phyloP scores from a whole-genome alignment of 2,329 filamentous ascomycete genomes.

The Fusarium sp. region DNA sequence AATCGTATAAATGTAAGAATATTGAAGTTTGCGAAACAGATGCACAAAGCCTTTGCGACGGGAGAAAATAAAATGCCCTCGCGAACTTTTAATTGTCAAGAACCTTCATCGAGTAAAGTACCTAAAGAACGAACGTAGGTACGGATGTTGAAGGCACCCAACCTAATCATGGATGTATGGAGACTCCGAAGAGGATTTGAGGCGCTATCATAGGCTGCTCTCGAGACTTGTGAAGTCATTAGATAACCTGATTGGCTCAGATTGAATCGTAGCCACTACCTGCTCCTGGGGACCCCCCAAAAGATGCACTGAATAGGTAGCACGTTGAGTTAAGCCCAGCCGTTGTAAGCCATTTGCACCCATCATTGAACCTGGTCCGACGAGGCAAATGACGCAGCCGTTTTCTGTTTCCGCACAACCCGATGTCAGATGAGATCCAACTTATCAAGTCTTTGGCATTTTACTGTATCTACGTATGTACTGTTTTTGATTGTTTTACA shows the following conservation, averaged over 20 bases:
- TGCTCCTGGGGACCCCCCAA: constrained; percentile 1
- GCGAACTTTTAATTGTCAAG: constrained; percentile 32
- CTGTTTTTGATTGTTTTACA: background rate
- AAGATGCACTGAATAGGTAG: background rate
- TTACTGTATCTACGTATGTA: background rate
- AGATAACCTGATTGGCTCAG: constrained; percentile 30
- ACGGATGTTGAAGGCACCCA: constrained; percentile 21
- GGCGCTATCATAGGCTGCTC: constrained; percentile 37
- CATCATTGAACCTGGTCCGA: constrained; percentile 6
- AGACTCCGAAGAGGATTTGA: constrained; percentile 14
- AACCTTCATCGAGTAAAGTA: constrained; percentile 26
- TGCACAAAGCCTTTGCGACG: background rate
- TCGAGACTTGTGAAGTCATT: constrained; percentile 32
- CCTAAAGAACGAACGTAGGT: background rate
- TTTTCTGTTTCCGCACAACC: constrained; percentile 2
- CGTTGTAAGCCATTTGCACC: constrained; percentile 15
- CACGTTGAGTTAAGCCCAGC: constrained; percentile 12
- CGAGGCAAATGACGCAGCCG: constrained; percentile 17
- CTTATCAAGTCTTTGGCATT: background rate
- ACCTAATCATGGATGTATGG: constrained; percentile 26
- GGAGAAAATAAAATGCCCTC: constrained; percentile 21
- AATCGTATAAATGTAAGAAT: background rate
- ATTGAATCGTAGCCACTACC: constrained; percentile 4
- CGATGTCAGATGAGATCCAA: background rate
- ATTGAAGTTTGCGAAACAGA: background rate